Evolutionary conservation across 805 yeast genomes (phyloP).

Genomic region (Cyberlindnera xishuangbannaensis): DNA sequence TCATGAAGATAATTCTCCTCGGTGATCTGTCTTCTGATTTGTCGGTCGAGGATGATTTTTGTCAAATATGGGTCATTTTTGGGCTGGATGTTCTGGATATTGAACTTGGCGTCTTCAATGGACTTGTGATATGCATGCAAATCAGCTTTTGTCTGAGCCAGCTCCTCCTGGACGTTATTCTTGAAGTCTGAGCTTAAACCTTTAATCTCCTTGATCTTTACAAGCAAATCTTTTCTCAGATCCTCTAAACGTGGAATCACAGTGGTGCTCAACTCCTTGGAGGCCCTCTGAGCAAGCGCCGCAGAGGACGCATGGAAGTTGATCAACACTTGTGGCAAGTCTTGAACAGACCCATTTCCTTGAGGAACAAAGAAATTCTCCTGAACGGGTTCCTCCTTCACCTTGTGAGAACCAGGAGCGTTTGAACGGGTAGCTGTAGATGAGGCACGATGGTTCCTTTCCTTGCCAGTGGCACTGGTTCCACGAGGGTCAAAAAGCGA

Average conservation of each 20-base stretch:
- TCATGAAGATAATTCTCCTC: slow-evolving; percentile 88
- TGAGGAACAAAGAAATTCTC: slow-evolving; percentile 59
- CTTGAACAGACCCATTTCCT: slow-evolving; percentile 79
- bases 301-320: slow-evolving; percentile 61
- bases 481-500: slow-evolving; percentile 24
- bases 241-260: slow-evolving; percentile 65
- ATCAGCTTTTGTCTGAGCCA: slow-evolving; percentile 55
- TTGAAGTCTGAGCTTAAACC: slow-evolving; percentile 80
- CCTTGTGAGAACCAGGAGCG: slow-evolving; percentile 26
- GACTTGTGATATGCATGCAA: slow-evolving; percentile 52
- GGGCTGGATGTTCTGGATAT: slow-evolving; percentile 39
- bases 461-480: slow-evolving; percentile 1
- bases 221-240: slow-evolving; percentile 66
- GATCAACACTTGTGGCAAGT: slow-evolving; percentile 66
- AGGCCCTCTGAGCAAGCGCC: slow-evolving; percentile 47
- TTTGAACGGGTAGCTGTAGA: slow-evolving; percentile 5
- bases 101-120: slow-evolving; percentile 52
- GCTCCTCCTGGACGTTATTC: slow-evolving; percentile 65
- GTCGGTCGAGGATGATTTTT: slow-evolving; percentile 66
- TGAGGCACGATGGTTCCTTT: slow-evolving; percentile 1
- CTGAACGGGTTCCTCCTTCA: slow-evolving; percentile 12
- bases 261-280: slow-evolving; percentile 54
- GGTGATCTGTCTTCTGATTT: slow-evolving; percentile 66
- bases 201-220: slow-evolving; percentile 84
- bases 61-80: slow-evolving; percentile 79